These are phyloP conservation scores for Crithidia thermophila DNA, from an alignment of 208 protist species.

Conservation along the genomic window DNA sequence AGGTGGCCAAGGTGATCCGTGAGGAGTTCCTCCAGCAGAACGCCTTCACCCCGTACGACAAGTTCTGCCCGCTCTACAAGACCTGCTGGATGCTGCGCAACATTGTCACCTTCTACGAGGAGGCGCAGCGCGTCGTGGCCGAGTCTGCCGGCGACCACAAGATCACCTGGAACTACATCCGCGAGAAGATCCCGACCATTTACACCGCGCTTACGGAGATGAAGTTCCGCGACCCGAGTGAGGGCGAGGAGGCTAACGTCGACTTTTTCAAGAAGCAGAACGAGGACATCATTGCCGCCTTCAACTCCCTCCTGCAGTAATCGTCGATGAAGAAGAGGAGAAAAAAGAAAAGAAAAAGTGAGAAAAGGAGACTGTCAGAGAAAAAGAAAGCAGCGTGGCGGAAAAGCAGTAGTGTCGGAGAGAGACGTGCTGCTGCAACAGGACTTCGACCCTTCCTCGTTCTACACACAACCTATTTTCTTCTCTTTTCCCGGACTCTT, in stretches of 20 bases:
- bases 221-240: slow-evolving; percentile 91
- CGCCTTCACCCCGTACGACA: slow-evolving; percentile 98
- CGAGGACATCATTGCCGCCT: slow-evolving; percentile 86
- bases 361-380: background rate
- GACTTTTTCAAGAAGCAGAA: slow-evolving; percentile 92
- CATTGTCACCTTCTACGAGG: slow-evolving; percentile 98
- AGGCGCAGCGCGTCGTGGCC: slow-evolving; percentile 90
- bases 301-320: slow-evolving; percentile 86
- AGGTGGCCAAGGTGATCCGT: slow-evolving; percentile 99
- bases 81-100: slow-evolving; percentile 98
- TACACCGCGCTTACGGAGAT: slow-evolving; percentile 90
- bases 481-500: background rate
- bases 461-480: background rate
- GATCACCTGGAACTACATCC: slow-evolving; percentile 96
- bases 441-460: background rate
- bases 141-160: slow-evolving; percentile 93
- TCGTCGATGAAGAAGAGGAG: background rate
- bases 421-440: too few relatives aligned
- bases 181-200: slow-evolving; percentile 87
- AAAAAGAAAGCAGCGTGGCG: background rate
- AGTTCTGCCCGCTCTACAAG: slow-evolving; percentile 98
- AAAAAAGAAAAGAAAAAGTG: slow-evolving; percentile 18
- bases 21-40: slow-evolving; percentile 99
- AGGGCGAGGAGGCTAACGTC: slow-evolving; percentile 85
- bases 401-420: too few relatives aligned